Conservation (phyloP, 768 basidiomycete genomes). For the Cystofilobasidium macerans region DNA sequence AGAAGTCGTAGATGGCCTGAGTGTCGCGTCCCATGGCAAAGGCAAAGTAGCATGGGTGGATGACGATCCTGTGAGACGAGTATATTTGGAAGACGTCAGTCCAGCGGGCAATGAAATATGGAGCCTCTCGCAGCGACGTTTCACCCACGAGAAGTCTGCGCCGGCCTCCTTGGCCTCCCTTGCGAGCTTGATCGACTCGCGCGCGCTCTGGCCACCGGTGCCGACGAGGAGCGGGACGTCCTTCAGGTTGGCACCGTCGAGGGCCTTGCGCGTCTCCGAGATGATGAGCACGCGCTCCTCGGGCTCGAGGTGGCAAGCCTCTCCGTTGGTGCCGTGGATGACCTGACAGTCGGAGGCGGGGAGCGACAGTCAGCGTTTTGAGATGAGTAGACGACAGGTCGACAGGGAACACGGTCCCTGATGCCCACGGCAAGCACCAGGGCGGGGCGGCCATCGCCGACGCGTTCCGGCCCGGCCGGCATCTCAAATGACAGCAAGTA, state of each 20-base stretch:
- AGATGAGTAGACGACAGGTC: no score
- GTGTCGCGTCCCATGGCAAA: conserved; percentile 57
- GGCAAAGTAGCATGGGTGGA: conserved; percentile 52
- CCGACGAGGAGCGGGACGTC: conserved; percentile 65
- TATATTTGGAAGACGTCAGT: no score
- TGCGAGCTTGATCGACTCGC: conserved; percentile 64
- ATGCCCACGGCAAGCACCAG: no score
- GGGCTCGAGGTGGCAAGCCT: conserved; percentile 62
- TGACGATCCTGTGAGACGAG: no score
- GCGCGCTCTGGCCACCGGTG: conserved; percentile 63
- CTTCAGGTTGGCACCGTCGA: conserved; percentile 55
- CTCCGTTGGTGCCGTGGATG: conserved; percentile 58
- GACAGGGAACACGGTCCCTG: background rate
- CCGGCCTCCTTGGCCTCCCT: conserved; percentile 71
- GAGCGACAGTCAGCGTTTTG: no score
- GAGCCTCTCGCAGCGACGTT: no score
- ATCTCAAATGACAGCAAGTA: no score
- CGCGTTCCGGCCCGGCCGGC: no score
- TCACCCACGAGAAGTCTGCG: conserved; percentile 44
- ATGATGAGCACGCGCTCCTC: conserved; percentile 58
- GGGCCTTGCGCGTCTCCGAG: conserved; percentile 54
- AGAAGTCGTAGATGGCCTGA: conserved; percentile 66
- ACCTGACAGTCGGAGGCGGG: no score
- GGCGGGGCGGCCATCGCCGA: no score
- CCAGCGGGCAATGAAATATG: no score